phyloP scores from a whole-genome alignment of 169 alveolate genomes.

The Plasmodium knowlesi region DNA sequence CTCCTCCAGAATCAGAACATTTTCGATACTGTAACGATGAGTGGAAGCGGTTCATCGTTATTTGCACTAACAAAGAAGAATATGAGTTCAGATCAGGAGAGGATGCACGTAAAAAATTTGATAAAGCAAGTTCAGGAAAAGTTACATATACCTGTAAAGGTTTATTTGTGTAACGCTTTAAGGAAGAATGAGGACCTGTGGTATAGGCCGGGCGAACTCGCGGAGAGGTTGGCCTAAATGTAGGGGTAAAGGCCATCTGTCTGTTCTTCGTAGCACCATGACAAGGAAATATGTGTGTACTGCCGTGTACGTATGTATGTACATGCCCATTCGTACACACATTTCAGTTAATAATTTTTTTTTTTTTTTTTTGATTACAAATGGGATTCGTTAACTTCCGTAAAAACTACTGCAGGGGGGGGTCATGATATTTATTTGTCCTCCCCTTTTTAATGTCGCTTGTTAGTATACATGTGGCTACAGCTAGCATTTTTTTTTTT shows the following conservation, averaged over 20 bases:
- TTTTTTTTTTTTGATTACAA: background rate
- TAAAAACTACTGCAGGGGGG: background rate
- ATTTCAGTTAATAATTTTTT: background rate
- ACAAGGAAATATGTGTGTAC: background rate
- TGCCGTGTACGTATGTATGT: background rate
- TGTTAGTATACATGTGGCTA: background rate
- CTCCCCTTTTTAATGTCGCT: background rate
- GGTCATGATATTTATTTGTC: background rate
- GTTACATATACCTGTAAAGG: conserved; percentile 23
- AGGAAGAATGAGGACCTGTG: conserved; percentile 21
- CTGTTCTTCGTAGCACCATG: background rate
- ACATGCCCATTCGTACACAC: background rate
- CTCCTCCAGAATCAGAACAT: conserved; percentile 11
- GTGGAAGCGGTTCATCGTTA: conserved; percentile 70
- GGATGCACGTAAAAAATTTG: conserved; percentile 16
- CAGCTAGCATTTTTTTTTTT: background rate
- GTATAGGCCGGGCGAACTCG: conserved; percentile 31
- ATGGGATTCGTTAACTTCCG: background rate
- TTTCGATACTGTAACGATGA: conserved; percentile 64
- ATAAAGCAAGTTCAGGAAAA: conserved; percentile 16
- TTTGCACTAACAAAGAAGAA: conserved; percentile 55
- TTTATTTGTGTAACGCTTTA: conserved; percentile 15
- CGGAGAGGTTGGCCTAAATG: background rate
- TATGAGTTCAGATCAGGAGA: conserved; percentile 8
- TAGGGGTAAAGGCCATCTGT: background rate